Base-by-base conservation (phyloP, 2,329 filamentous ascomycete species). In the Penicillium sp. region DNA sequence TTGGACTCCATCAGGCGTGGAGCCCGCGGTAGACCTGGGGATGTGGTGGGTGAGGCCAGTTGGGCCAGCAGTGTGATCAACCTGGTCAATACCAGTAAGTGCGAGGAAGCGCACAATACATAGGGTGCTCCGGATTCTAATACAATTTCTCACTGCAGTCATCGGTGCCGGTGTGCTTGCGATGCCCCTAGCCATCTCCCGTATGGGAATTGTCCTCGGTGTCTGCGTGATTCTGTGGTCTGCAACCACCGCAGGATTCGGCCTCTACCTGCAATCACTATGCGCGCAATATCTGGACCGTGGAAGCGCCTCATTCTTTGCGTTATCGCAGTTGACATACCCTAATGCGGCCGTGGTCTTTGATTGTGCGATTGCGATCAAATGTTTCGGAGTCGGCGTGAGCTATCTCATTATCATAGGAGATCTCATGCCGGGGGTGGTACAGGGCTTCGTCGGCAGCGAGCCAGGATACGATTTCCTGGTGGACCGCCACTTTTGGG, bases 351-450 rank as follows among this genome's bases (percentile, higher is more conserved):
- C 94, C 9, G 91, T 99, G 47, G 82, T 97, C 45, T 99, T 99
- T 74, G 94, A 99, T 77, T 88, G 89, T 7, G 94, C 94, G 6
- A 99, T 99, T 72, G 92, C 93, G 13, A 87, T 99, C 71, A 99
- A 99, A 75, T 99, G 94, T 76, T 99, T 99, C 72, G 94, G 94
- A 38, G 94, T 99, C 10, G 94, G 90, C 23, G 91, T 97, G 59
- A 97, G 92, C 68, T 99, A 99, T 77, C 85, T 99, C 68, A 99
- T 99, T 70, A 97, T 99, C 70, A 97, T 99, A 66, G 94, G 94
- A 50, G 94, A 99, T 73, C 80, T 99, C 61, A 99, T 99, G 94
- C 94, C 94, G 0, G 93, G 92, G 39, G 94, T 99, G 10, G 87
- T 94, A 25, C 79, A 86, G 60, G 94, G 93, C 5, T 93, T 99